phyloP scores from a whole-genome alignment of 805 yeast species.

The Pichia deserticola region DNA sequence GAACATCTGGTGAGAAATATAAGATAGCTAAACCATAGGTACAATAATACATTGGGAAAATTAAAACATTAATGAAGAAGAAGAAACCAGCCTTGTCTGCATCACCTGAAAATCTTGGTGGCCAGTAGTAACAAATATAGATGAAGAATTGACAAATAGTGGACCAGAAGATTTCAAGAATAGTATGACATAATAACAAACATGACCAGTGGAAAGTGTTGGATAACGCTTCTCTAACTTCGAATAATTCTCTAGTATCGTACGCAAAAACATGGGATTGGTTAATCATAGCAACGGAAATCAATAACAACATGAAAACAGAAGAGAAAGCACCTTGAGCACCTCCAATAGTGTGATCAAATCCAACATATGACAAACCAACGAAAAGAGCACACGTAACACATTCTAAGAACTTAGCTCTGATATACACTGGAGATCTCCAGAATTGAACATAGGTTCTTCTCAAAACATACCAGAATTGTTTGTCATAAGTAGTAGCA shows the following conservation, averaged over 20 bases:
- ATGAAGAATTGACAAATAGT: no score
- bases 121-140: slow-evolving; percentile 33
- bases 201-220: slow-evolving; percentile 70
- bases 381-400: no score
- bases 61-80: slow-evolving; percentile 27
- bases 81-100: slow-evolving; percentile 41
- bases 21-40: slow-evolving; percentile 47
- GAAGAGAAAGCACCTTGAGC: slow-evolving; percentile 53
- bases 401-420: no score
- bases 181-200: slow-evolving; percentile 43
- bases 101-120: slow-evolving; percentile 28
- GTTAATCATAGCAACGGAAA: slow-evolving; percentile 52
- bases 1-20: slow-evolving; percentile 55
- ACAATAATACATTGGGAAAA: slow-evolving; percentile 38
- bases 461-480: no score
- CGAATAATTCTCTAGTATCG: slow-evolving; percentile 52
- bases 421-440: no score
- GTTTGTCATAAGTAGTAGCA: no score
- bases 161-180: slow-evolving; percentile 47
- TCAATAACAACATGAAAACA: slow-evolving; percentile 45
- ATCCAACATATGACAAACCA: no score
- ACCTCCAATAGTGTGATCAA: slow-evolving; percentile 39
- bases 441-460: no score
- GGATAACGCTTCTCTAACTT: slow-evolving; percentile 62
- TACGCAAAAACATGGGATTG: slow-evolving; percentile 58